A percentile compares a stretch with the other conserved stretches of the same genome.
phyloP scores from a whole-genome alignment of 2,329 filamentous ascomycete species.

The Dendrostoma leiphaemia region DNA sequence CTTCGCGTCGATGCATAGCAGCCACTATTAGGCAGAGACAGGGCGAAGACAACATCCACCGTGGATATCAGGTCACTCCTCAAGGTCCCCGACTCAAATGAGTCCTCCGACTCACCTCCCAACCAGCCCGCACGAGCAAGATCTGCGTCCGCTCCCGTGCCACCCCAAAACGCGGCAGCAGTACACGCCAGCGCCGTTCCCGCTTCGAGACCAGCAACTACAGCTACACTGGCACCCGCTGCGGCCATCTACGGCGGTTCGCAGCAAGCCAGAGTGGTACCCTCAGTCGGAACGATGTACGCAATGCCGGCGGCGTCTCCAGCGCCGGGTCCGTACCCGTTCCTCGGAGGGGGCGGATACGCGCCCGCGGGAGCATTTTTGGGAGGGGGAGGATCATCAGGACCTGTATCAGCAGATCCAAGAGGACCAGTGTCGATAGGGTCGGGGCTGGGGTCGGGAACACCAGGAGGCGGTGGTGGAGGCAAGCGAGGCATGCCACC shows the following conservation, averaged over 20 bases:
- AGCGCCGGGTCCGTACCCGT: conserved; percentile 13
- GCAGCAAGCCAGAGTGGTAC: conserved; percentile 14
- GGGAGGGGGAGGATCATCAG: conserved; percentile 22
- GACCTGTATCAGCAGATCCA: conserved; percentile 23
- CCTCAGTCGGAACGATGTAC: conserved; percentile 16
- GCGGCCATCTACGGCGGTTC: conserved; percentile 13
- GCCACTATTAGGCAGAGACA: conserved; percentile 32
- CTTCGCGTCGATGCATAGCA: conserved; percentile 30
- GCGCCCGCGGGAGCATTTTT: conserved; percentile 7
- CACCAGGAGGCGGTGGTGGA: conserved; percentile 18
- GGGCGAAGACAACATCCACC: conserved; percentile 56
- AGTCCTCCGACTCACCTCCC: conserved; percentile 55
- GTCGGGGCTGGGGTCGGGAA: conserved; percentile 9
- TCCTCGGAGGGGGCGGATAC: conserved; percentile 17
- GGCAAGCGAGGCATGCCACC: conserved; percentile 52
- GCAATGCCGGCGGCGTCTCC: conserved; percentile 14
- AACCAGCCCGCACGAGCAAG: conserved; percentile 29
- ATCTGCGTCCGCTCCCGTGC: conserved; percentile 33
- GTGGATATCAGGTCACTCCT: conserved; percentile 95
- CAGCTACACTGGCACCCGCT: conserved; percentile 14
- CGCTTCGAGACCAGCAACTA: conserved; percentile 10
- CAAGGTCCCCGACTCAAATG: conserved; percentile 72
- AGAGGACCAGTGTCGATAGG: conserved; percentile 4
- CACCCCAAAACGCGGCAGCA: conserved; percentile 21
- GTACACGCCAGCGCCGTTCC: conserved; percentile 8